These are phyloP conservation scores for Pecoramyces ruminantium DNA, from an alignment of 192 early-diverging fungal genomes.

Conservation along the genomic window DNA sequence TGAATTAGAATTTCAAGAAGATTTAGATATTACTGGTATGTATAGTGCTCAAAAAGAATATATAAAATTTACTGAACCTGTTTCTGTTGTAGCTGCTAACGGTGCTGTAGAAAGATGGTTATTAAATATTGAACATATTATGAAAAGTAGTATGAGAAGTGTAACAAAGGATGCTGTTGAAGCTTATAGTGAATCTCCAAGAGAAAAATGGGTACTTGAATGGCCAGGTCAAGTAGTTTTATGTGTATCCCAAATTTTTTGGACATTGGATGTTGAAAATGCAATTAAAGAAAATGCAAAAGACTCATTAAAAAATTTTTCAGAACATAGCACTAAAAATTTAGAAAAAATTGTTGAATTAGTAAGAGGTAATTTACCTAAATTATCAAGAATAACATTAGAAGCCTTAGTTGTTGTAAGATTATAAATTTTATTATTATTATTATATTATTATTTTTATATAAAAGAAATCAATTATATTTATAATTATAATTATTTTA, in stretches of 20 bases:
- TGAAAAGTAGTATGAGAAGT: slow-evolving; percentile 25
- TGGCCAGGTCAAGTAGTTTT: slow-evolving; percentile 47
- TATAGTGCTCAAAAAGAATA: slow-evolving; percentile 37
- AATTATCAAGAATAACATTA: slow-evolving; percentile 21
- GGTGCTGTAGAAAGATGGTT: slow-evolving; percentile 41
- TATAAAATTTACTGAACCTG: slow-evolving; percentile 18
- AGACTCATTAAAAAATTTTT: slow-evolving; percentile 26
- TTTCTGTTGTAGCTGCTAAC: slow-evolving; percentile 28
- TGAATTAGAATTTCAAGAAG: slow-evolving; percentile 31
- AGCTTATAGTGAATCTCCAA: slow-evolving; percentile 19
- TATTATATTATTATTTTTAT: background rate
- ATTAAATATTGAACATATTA: slow-evolving; percentile 30
- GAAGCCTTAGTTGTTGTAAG: slow-evolving; percentile 40
- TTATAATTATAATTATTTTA: background rate
- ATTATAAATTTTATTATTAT: too few relatives aligned
- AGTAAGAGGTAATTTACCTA: slow-evolving; percentile 29
- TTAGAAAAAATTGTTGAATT: slow-evolving; percentile 31
- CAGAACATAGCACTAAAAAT: slow-evolving; percentile 22
- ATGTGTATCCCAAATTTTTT: slow-evolving; percentile 33
- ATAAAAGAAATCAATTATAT: background rate
- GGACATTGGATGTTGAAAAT: slow-evolving; percentile 40
- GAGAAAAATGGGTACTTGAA: slow-evolving; percentile 38
- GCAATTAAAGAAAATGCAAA: slow-evolving; percentile 19
- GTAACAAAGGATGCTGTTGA: slow-evolving; percentile 17
- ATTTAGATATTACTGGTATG: slow-evolving; percentile 35